phyloP scores from a whole-genome alignment of 371 early-diverging fungal genomes.

The Mucor plumbeus region DNA sequence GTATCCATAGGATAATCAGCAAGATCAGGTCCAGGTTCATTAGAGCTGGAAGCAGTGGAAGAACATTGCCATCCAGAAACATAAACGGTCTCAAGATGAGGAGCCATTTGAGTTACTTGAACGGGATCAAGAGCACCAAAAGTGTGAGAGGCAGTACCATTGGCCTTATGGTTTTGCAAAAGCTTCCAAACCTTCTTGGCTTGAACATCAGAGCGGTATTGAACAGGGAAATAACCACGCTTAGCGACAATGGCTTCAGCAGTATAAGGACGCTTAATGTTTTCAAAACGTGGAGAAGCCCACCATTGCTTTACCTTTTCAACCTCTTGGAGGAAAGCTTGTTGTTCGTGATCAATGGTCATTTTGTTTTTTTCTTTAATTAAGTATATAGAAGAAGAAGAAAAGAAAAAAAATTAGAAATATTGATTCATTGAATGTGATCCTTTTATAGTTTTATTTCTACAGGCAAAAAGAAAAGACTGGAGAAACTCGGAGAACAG shows the following conservation, averaged over 20 bases:
- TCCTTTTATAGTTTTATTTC: background rate
- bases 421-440: background rate
- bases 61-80: slow-evolving; percentile 98
- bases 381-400: slow-evolving; percentile 2
- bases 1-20: slow-evolving; percentile 99
- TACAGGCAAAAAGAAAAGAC: background rate
- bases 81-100: slow-evolving; percentile 96
- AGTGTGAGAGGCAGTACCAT: slow-evolving; percentile 87
- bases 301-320: slow-evolving; percentile 90
- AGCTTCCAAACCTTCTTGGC: slow-evolving; percentile 95
- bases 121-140: slow-evolving; percentile 95
- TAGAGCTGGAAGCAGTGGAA: slow-evolving; percentile 94
- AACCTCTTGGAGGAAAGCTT: slow-evolving; percentile 76
- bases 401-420: background rate
- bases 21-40: slow-evolving; percentile 98
- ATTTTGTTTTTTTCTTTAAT: slow-evolving; percentile 13
- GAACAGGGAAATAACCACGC: slow-evolving; percentile 80
- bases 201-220: slow-evolving; percentile 84
- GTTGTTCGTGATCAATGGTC: slow-evolving; percentile 63
- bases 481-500: slow-evolving; percentile 26
- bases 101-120: slow-evolving; percentile 96
- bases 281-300: slow-evolving; percentile 79
- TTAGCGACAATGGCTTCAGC: slow-evolving; percentile 90
- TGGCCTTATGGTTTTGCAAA: slow-evolving; percentile 77
- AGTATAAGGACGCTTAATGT: slow-evolving; percentile 88